These are phyloP conservation scores for Allodekkera sacchari DNA, from an alignment of 805 yeast species.

Conservation along the genomic window DNA sequence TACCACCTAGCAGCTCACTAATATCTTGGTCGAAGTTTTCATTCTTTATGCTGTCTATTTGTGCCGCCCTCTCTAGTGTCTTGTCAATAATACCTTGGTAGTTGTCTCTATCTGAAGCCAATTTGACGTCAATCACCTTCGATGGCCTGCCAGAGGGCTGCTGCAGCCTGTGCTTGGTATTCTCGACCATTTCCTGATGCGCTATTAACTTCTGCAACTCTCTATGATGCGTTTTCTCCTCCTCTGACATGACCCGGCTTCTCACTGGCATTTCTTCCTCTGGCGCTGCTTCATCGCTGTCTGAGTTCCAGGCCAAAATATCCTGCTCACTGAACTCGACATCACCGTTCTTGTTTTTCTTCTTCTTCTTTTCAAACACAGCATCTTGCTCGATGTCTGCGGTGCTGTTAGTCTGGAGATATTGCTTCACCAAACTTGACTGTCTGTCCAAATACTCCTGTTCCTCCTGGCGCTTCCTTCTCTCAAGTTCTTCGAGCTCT, in stretches of 20 bases:
- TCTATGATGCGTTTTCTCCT: slow-evolving; percentile 10
- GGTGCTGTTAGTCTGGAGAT: too few relatives aligned
- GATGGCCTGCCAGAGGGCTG: background rate
- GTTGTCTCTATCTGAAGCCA: slow-evolving; percentile 8
- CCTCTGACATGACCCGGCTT: too few relatives aligned
- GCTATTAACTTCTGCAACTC: slow-evolving; percentile 8
- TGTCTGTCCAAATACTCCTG: slow-evolving; percentile 7
- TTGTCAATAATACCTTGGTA: slow-evolving; percentile 8
- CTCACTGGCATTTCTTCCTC: too few relatives aligned
- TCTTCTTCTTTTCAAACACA: too few relatives aligned
- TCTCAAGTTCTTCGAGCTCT: slow-evolving; percentile 5
- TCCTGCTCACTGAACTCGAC: too few relatives aligned
- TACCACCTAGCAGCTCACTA: slow-evolving; percentile 9
- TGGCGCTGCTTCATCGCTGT: too few relatives aligned
- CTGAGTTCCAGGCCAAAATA: too few relatives aligned
- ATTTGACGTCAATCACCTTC: slow-evolving; percentile 8
- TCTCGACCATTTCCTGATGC: slow-evolving; percentile 10
- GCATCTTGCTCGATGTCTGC: too few relatives aligned
- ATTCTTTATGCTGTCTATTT: background rate
- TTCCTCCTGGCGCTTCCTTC: slow-evolving; percentile 7
- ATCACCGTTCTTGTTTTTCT: too few relatives aligned
- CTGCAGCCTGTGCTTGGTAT: slow-evolving; percentile 1
- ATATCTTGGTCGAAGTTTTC: slow-evolving; percentile 7
- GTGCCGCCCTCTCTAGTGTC: slow-evolving; percentile 1
- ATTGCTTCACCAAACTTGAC: background rate